Base-by-base conservation (phyloP, 495 filamentous ascomycete genomes). In the Xylaria scruposa region DNA sequence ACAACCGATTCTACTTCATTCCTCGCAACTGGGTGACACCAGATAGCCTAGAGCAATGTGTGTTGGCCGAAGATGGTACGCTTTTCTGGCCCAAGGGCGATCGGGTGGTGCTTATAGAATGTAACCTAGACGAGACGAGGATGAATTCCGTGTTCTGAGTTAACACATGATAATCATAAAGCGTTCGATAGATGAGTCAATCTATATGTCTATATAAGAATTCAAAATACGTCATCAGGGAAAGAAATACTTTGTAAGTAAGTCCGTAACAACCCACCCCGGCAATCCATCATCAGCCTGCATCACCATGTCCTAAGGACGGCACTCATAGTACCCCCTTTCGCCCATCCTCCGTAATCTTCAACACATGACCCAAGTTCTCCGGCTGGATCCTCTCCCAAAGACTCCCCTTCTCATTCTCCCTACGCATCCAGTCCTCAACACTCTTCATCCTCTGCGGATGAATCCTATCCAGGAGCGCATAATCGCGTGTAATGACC, bases 391-490 rank as follows among this genome's bases (percentile, higher is more conserved):
- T 73, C 53, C 80, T 77, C 1, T 82, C 78, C 81, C 81, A 83
- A 0, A 82, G 69, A 9, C 56, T 71, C 0, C 79, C 80, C 70
- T 75, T 79, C 73, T 84, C 77, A 36, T 87, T 80, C 72, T 86
- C 80, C 46, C 71, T 75, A 42, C 78, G 72, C 70, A 89, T 81
- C 78, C 83, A 90, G 47, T 88, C 83, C 74, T 85, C 85, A 2
- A 83, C 85, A 46, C 74, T 84, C 72, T 76, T 82, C 42, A 89
- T 83, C 19, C 88, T 78, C 3, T 68, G 73, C 10, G 87, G 87
- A 59, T 83, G 76, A 36, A 90, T 88, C 75, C 85, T 79, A 75
- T 89, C 86, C 58, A 90, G 65, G 29, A 89, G 42, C 29, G 68
- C 71, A 68, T 88, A 88, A 76, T 90, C 84, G 63, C 87, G 81